Evolutionary conservation across 176 grass and related monocot species (phyloP).

Genomic region (Raddia guianensis): DNA sequence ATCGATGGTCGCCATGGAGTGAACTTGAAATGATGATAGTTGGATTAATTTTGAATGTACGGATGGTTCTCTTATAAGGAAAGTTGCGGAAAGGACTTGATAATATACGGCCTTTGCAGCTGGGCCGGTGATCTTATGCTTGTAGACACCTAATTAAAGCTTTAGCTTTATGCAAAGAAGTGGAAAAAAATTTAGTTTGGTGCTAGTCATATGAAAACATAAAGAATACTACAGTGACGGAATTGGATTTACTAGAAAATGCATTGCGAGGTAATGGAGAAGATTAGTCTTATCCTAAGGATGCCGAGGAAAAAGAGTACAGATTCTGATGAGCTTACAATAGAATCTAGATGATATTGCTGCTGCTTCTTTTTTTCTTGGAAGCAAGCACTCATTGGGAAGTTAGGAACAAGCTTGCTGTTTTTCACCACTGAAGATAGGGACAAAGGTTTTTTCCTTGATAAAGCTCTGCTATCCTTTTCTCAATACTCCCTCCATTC

Average conservation of each 20-base stretch:
- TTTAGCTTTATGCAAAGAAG: constrained; percentile 45
- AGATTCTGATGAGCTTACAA: constrained; percentile 20
- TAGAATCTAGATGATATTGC: constrained; percentile 20
- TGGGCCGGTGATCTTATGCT: constrained; percentile 41
- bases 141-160: constrained; percentile 36
- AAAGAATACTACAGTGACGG: neutral
- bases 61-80: constrained; percentile 35
- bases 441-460: constrained; percentile 38
- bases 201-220: constrained; percentile 28
- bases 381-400: constrained; percentile 4
- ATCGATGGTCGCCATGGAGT: constrained; percentile 23
- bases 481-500: neutral
- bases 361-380: neutral
- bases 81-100: constrained; percentile 40
- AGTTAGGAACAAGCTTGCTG: neutral
- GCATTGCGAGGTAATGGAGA: constrained; percentile 26
- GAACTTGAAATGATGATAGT: constrained; percentile 37
- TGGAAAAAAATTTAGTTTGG: constrained; percentile 43
- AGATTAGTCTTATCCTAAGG: constrained; percentile 25
- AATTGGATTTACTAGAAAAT: neutral
- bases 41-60: constrained; percentile 41
- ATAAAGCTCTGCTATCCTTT: constrained; percentile 12
- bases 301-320: neutral
- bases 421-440: neutral
- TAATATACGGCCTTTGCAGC: constrained; percentile 30